Percentiles rank a stretch among this genome's conserved stretches.
These are phyloP conservation scores for Fusarium sp. DNA, from an alignment of 2,329 filamentous ascomycete genomes.

Conservation along the genomic window DNA sequence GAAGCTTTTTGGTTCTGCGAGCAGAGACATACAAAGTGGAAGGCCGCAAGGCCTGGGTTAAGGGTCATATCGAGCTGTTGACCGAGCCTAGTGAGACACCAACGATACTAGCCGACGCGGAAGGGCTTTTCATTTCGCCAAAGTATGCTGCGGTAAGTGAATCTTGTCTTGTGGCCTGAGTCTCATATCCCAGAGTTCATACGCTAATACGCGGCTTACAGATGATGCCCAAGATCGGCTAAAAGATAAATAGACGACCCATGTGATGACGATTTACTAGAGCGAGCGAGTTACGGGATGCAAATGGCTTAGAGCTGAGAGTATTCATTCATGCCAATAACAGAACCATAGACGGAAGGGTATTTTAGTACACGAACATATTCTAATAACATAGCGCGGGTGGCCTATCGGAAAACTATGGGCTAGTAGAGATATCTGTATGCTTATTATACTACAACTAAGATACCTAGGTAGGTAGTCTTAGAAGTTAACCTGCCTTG, in stretches of 20 bases:
- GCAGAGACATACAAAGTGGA: conserved; percentile 86
- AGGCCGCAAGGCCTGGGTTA: conserved; percentile 93
- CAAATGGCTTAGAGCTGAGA: conserved; percentile 11
- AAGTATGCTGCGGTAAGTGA: conserved; percentile 77
- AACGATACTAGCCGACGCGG: conserved; percentile 79
- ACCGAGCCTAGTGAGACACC: conserved; percentile 68
- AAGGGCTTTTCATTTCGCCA: conserved; percentile 88
- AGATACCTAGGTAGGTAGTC: too few relatives aligned
- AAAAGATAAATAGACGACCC: conserved; percentile 19
- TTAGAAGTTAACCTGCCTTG: neutral
- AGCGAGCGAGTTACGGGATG: conserved; percentile 29
- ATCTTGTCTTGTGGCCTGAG: neutral
- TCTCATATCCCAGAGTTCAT: neutral
- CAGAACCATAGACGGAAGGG: conserved; percentile 3
- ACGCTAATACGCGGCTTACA: conserved; percentile 23
- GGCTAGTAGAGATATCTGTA: neutral
- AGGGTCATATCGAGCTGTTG: conserved; percentile 84
- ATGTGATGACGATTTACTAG: conserved; percentile 17
- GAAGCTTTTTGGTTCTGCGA: conserved; percentile 78
- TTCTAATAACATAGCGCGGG: conserved; percentile 27
- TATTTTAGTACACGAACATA: neutral
- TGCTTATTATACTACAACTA: neutral
- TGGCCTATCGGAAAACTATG: neutral
- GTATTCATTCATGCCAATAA: conserved; percentile 12
- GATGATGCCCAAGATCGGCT: conserved; percentile 48